phyloP scores from a whole-genome alignment of 164 flowering plant species.

The Stephania cephalantha region DNA sequence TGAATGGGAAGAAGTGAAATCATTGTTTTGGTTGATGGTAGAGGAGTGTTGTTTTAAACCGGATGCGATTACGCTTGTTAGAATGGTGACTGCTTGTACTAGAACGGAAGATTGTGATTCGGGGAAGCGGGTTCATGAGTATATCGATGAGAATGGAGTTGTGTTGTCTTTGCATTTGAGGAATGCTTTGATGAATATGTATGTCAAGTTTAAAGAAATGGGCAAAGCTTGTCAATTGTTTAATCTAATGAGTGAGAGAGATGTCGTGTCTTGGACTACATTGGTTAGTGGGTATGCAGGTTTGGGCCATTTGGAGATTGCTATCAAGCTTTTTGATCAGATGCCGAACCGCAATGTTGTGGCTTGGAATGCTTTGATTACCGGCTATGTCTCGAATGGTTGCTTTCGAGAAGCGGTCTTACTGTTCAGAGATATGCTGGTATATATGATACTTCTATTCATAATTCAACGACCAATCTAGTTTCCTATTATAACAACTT shows the following conservation, averaged over 20 bases:
- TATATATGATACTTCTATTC: neutral
- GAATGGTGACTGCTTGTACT: conserved; percentile 15
- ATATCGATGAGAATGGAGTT: conserved; percentile 10
- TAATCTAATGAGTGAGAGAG: conserved; percentile 13
- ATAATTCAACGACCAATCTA: neutral
- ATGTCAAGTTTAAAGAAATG: conserved; percentile 17
- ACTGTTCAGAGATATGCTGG: conserved; percentile 19
- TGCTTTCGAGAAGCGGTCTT: conserved; percentile 9
- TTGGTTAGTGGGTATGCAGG: conserved; percentile 18
- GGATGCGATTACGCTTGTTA: conserved; percentile 15
- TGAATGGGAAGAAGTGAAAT: conserved; percentile 16
- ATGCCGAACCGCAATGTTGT: conserved; percentile 14
- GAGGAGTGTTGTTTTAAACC: conserved; percentile 9
- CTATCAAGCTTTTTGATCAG: conserved; percentile 10
- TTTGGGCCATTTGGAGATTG: conserved; percentile 9
- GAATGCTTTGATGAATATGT: conserved; percentile 20
- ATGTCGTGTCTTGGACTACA: conserved; percentile 21
- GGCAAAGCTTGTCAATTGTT: conserved; percentile 14
- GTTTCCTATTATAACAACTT: neutral
- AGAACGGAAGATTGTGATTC: conserved; percentile 15
- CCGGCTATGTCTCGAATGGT: conserved; percentile 9
- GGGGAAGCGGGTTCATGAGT: conserved; percentile 16
- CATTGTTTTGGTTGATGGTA: conserved; percentile 15
- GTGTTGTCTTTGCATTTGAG: conserved; percentile 12
- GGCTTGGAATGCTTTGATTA: conserved; percentile 14